These are phyloP conservation scores for Mucuna pruriens DNA, from an alignment of 306 rosid species.

Conservation along the genomic window DNA sequence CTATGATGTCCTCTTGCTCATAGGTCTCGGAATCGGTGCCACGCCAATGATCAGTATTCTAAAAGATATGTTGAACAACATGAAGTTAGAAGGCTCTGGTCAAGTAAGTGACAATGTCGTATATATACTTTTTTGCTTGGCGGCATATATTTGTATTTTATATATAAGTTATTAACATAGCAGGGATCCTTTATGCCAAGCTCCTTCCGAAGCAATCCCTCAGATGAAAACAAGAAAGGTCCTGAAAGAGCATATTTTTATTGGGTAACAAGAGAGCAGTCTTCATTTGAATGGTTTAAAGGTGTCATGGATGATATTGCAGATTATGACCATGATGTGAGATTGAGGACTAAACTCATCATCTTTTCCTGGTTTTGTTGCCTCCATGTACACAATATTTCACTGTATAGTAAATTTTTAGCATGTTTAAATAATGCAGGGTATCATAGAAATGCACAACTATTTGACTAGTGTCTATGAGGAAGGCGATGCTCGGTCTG, in stretches of 20 bases:
- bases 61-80: conserved; percentile 73
- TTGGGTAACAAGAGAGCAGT: conserved; percentile 96
- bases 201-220: background rate
- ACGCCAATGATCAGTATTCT: conserved; percentile 93
- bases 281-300: conserved; percentile 97
- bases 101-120: conserved; percentile 51
- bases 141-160: background rate
- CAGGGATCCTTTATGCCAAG: conserved; percentile 37
- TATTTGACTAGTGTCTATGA: conserved; percentile 90
- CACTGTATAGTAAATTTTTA: conserved; percentile 1
- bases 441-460: conserved; percentile 89
- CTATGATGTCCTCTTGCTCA: conserved; percentile 80
- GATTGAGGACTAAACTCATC: conserved; percentile 36
- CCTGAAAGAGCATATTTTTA: conserved; percentile 94
- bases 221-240: conserved; percentile 39
- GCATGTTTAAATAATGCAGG: conserved; percentile 56
- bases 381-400: background rate
- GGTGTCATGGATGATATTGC: conserved; percentile 97
- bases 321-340: conserved; percentile 74
- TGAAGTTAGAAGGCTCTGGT: conserved; percentile 39
- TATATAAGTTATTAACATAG: background rate
- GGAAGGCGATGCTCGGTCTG: conserved; percentile 94
- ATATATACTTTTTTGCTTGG: background rate
- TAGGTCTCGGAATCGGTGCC: conserved; percentile 95
- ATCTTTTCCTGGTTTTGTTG: background rate